Evolutionary conservation across 2,329 filamentous ascomycete species (phyloP).

Genomic region (Sporothrix phasma): DNA sequence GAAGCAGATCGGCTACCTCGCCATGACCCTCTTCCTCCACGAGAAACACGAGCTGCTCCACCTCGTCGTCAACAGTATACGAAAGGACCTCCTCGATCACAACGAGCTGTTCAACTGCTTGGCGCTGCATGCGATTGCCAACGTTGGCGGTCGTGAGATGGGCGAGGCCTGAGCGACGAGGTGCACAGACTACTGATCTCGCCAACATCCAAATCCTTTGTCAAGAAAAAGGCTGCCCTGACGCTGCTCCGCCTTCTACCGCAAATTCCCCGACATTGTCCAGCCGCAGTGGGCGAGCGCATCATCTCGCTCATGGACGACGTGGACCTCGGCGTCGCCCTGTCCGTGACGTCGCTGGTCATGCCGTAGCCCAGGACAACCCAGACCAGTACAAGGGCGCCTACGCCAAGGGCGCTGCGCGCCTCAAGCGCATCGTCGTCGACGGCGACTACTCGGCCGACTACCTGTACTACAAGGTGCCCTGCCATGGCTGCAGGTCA

Average conservation of each 20-base stretch:
- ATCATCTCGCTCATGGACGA: conserved; percentile 99
- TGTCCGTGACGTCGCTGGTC: conserved; percentile 91
- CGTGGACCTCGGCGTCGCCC: conserved; percentile 79
- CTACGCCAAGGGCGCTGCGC: conserved; percentile 85
- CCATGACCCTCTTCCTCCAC: conserved; percentile 93
- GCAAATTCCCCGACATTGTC: conserved; percentile 87
- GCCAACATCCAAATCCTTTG: conserved; percentile 85
- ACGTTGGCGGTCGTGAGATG: conserved; percentile 94
- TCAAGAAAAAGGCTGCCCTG: conserved; percentile 97
- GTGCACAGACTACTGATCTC: conserved; percentile 92
- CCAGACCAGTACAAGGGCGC: conserved; percentile 89
- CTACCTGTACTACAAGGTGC: conserved; percentile 99
- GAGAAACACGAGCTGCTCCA: conserved; percentile 95
- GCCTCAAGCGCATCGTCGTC: conserved; percentile 80
- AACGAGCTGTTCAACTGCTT: conserved; percentile 98
- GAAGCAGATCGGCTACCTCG: conserved; percentile 97
- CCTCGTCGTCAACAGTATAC: conserved; percentile 94
- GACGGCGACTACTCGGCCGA: conserved; percentile 83
- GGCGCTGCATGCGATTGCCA: conserved; percentile 93
- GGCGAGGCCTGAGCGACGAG: conserved; percentile 86
- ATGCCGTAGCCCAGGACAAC: conserved; percentile 90
- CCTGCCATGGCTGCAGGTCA: conserved; percentile 96
- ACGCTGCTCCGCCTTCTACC: conserved; percentile 87
- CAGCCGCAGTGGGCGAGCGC: conserved; percentile 93
- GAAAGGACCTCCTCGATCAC: conserved; percentile 87